These are phyloP conservation scores for Corylus heterophylla DNA, from an alignment of 306 rosid species.

Conservation along the genomic window DNA sequence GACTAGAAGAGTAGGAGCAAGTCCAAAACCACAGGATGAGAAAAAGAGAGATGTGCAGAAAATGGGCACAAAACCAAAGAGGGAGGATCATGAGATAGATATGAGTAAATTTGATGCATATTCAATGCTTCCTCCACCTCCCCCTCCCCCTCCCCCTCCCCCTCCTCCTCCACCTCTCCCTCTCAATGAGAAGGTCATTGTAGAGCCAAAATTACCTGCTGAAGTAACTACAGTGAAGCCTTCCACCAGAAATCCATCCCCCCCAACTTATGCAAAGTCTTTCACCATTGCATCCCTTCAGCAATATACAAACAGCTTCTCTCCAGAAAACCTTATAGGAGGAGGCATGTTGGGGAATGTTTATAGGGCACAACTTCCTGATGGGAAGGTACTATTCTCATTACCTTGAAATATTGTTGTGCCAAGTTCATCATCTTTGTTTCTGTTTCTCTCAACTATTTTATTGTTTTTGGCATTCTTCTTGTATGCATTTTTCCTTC, in stretches of 20 bases:
- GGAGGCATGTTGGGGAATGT: constrained; percentile 88
- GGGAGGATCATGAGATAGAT: constrained; percentile 50
- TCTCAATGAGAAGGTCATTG: constrained; percentile 56
- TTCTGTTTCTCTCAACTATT: background rate
- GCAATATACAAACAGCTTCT: constrained; percentile 92
- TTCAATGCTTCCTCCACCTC: constrained; percentile 33
- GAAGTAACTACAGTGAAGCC: constrained; percentile 46
- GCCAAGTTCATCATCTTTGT: background rate
- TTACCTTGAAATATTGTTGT: background rate
- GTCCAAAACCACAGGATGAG: constrained; percentile 51
- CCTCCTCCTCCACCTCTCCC: constrained; percentile 53
- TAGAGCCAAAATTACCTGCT: constrained; percentile 46
- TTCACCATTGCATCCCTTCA: constrained; percentile 90
- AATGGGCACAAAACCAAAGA: constrained; percentile 50
- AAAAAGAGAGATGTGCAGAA: constrained; percentile 46
- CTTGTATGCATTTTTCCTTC: background rate
- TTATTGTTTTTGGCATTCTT: background rate
- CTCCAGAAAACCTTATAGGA: constrained; percentile 84
- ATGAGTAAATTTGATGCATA: constrained; percentile 42
- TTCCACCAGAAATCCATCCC: constrained; percentile 35
- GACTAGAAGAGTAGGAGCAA: constrained; percentile 49
- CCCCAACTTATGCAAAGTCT: constrained; percentile 57
- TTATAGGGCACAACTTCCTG: constrained; percentile 88
- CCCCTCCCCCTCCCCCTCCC: constrained; percentile 27
- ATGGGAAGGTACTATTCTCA: constrained; percentile 70